Base-by-base conservation (phyloP, 768 basidiomycete genomes). In the Omphalotus guepiniiformis region DNA sequence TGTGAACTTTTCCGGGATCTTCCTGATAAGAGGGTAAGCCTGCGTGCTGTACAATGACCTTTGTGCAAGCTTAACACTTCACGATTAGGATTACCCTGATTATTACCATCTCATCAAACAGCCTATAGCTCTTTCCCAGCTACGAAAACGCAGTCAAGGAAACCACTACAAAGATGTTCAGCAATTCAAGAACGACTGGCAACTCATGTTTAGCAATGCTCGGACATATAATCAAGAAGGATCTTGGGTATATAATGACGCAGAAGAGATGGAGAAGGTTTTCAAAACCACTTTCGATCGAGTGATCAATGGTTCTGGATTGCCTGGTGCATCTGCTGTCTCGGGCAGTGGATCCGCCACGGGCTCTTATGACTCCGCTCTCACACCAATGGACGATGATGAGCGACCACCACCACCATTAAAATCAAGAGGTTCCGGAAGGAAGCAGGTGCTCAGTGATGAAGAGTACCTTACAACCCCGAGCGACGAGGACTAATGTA, bases 171-270 rank as follows among this genome's bases (percentile, higher is more conserved):
- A 90, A 72, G 80, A 67, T 30, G 79, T 93, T 28, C 68, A 76
- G 27, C 71, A 78, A 48, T 93, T 83, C 69, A 73, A 78, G 48
- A 79, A 81, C 38, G 92, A 95, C 63, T 92, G 86, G 82, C 77
- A 78, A 55, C 76, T 93, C 47, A 93, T 99, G 87, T 97, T 94
- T 66, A 77, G 81, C 64, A 98, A 98, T 58, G 94, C 95, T 4
- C 78, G 88, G 57, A 88, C 82, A 36, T 98, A 92, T 73, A 97
- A 97, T 63, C 85, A 88, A 64, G 92, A 95, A 65, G 92, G 88
- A 1, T 94, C 92, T 0, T 92, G 90, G 88, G 93, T 96, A 29
- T 95, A 93, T 65, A 75, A 88, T 51, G 92, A 95, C 52, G 93
- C 95, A 6, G 88, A 91, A 40, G 89, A 92, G 70, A 91, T 94